Conservation (phyloP, 768 basidiomycete genomes). For the Aureoboletus auriporus region DNA sequence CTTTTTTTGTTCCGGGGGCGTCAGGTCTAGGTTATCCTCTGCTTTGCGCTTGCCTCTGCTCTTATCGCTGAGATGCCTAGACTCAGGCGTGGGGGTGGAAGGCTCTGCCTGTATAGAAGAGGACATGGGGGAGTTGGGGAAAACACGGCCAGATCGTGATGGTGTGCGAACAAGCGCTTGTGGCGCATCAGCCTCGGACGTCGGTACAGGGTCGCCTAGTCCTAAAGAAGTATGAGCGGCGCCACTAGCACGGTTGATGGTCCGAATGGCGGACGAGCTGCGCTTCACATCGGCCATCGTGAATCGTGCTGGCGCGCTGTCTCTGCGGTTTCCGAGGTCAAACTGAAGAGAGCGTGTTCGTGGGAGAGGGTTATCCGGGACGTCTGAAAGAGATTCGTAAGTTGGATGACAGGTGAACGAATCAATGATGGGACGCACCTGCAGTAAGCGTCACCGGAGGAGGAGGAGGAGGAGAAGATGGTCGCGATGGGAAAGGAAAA, state of each 20-base stretch:
- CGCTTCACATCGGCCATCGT: constrained; percentile 23
- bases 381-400: constrained; percentile 6
- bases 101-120: constrained; percentile 20
- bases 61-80: constrained; percentile 31
- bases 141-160: constrained; percentile 14
- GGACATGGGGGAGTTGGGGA: constrained; percentile 8
- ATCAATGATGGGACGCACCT: constrained; percentile 4
- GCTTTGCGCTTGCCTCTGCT: constrained; percentile 68
- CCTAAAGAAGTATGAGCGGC: constrained; percentile 12
- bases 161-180: constrained; percentile 16
- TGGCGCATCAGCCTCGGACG: constrained; percentile 3
- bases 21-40: constrained; percentile 65
- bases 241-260: constrained; percentile 15
- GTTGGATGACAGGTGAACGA: neutral
- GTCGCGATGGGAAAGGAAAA: constrained; percentile 27
- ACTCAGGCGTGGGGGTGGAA: constrained; percentile 31
- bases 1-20: constrained; percentile 60
- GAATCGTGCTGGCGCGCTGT: constrained; percentile 2
- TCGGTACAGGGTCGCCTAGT: constrained; percentile 15
- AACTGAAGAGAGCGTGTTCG: constrained; percentile 23
- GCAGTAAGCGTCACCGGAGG: constrained; percentile 21
- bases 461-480: constrained; percentile 10
- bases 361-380: constrained; percentile 6
- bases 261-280: constrained; percentile 21
- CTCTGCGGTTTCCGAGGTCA: constrained; percentile 13